Base-by-base conservation (phyloP, 768 basidiomycete species). In the Hirschioporus abietinus region DNA sequence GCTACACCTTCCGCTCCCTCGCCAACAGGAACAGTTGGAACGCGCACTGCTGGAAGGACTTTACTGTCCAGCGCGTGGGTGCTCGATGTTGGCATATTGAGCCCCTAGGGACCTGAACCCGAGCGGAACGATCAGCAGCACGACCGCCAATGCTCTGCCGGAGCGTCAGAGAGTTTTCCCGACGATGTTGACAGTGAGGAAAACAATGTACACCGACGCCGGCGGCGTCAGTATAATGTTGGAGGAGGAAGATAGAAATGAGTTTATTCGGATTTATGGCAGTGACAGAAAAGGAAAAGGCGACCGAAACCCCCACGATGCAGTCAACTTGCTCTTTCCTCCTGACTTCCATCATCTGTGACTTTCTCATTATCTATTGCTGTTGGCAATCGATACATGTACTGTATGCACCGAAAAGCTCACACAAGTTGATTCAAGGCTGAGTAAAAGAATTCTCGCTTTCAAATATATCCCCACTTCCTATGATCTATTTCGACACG, bases 21-120 rank as follows among this genome's bases (percentile, higher is more conserved):
- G 35, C 69, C 70, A 65, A 77, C 69, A 62, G 77, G 70, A 64
- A 77, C 75, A 64, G 78, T 70, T 34, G 82, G 81, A 70, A 86
- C 79, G 70, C 85, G 87, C 69, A 85, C 80, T 66, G 84, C 79
- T 71, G 85, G 84, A 63, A 78, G 67, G 42, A 52, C 42, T 52
- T 52, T 52, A 10, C 42, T 52, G 12, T 52, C 42, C 42, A 52
- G 20, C 12, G 42, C 42, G 42, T 52, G 42, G 42, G 42, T 52
- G 42, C 42, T 52, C 42, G 42, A 52, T 3, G 4, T 52, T 20
- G 42, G 42, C 42, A 52, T 52, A 10, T 20, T 52, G 42, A 5
- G 42, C 42, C 20, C 42, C 42, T 52, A 52, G 12, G 20, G 12
- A 52, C 42, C 8, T 3, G 42, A 15, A 3, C 12, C 12, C 42